Evolutionary conservation across 768 basidiomycete species (phyloP), one percentile per base, ranked within the genome.

Genomic region (Kwoniella dejecticola): DNA sequence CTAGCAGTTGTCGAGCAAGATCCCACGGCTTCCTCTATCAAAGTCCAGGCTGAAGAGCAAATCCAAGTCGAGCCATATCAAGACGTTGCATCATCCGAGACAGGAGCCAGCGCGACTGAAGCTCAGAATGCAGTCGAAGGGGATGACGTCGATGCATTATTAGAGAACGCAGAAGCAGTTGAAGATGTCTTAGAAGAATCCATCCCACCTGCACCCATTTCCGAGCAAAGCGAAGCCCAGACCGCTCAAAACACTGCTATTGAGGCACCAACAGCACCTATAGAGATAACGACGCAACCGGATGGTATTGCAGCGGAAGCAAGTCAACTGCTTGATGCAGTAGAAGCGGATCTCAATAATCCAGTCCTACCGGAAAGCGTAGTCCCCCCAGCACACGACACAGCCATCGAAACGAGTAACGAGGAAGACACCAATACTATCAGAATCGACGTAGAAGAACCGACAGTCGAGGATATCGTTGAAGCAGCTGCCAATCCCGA

Each of bases 141-240:
- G 15, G 33, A 36, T 36, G 33, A 36, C 15, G 33, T 36, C 33
- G 33, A 36, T 36, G 49, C 67, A 29, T 31, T 65, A 11, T 27
- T 73, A 45, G 53, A 60, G 11, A 67, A 57, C 53, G 72, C 72
- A n/a, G 62, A 67, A 45, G 54, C 49, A 1, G 57, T 69, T 30
- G 72, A 71, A 54, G 27, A 24, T 36, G 66, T 67, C 10, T 63
- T 74, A 40, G 72, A 74, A 53, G 38, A 55, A 19, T 57, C 64
- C 38, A 74, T 74, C n/a, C 72, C 72, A 6, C 41, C 58, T 45
- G 67, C 63, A 24, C 72, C 67, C 5, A n/a, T 30, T 19, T 26
- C 17, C 45, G 57, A 38, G 23, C 58, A 52, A 38, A 45, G 23
- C 47, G 40, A 27, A 46, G 52, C 29, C 31, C 26, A 50, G 15